These are phyloP conservation scores for Prunus armeniaca DNA, from an alignment of 306 rosid species.

Conservation along the genomic window DNA sequence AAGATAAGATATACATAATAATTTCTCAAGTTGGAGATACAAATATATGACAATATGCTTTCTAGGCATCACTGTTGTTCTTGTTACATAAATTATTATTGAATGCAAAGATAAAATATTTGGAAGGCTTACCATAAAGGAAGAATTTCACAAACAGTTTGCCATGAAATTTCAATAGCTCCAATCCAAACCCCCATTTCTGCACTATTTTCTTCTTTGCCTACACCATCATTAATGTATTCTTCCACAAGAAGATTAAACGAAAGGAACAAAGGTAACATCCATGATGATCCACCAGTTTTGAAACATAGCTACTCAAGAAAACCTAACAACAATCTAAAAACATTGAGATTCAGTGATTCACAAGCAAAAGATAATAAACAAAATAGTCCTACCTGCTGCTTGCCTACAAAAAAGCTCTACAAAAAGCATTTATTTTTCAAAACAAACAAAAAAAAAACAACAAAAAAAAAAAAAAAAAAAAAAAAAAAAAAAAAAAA, in stretches of 20 bases:
- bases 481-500: background rate
- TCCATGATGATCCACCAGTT: conserved; percentile 11
- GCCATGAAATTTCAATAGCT: conserved; percentile 26
- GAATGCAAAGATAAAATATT: background rate
- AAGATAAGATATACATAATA: too few species aligned
- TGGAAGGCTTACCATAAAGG: background rate
- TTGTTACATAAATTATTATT: background rate
- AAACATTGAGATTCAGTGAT: background rate
- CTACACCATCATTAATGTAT: conserved; percentile 20
- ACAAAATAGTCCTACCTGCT: conserved; percentile 26
- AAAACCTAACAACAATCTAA: conserved; percentile 11
- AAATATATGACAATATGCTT: background rate
- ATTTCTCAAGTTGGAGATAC: background rate
- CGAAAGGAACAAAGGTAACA: conserved; percentile 18
- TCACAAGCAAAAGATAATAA: conserved; percentile 27
- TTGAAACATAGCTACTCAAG: background rate
- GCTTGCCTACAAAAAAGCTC: conserved; percentile 33
- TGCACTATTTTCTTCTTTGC: conserved; percentile 11
- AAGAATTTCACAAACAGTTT: conserved; percentile 7
- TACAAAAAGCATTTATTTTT: too few species aligned
- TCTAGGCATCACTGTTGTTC: background rate
- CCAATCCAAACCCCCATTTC: conserved; percentile 22
- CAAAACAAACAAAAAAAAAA: too few species aligned
- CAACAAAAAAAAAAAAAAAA: too few species aligned
- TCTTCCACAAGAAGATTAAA: conserved; percentile 1